phyloP scores from a whole-genome alignment of 805 yeast genomes.

The Metschnikowia koreensis region DNA sequence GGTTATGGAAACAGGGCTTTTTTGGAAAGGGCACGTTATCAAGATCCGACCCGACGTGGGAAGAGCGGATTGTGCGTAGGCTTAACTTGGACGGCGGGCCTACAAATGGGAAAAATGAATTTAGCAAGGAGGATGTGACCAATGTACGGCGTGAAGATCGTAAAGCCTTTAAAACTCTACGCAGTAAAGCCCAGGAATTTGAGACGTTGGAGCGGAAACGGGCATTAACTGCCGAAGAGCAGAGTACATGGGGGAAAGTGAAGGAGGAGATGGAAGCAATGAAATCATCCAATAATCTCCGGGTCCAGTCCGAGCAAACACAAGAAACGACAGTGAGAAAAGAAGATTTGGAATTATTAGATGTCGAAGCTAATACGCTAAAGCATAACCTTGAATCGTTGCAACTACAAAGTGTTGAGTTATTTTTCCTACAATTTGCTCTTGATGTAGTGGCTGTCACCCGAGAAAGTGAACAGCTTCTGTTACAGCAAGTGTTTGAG shows the following conservation, averaged over 20 bases:
- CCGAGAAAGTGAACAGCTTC: constrained; percentile 4
- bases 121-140: constrained; percentile 75
- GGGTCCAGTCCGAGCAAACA: neutral
- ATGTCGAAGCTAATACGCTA: constrained; percentile 15
- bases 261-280: constrained; percentile 11
- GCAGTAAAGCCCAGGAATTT: constrained; percentile 49
- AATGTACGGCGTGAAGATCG: constrained; percentile 69
- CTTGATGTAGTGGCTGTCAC: constrained; percentile 49
- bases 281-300: constrained; percentile 1
- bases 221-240: constrained; percentile 24
- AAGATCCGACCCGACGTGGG: constrained; percentile 93
- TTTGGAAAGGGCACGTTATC: constrained; percentile 91
- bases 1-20: constrained; percentile 82
- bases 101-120: constrained; percentile 6
- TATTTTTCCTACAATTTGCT: constrained; percentile 62
- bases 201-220: constrained; percentile 48
- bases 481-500: constrained; percentile 25
- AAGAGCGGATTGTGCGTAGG: constrained; percentile 51
- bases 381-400: constrained; percentile 42
- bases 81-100: constrained; percentile 37
- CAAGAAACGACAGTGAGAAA: neutral
- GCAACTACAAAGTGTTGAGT: constrained; percentile 76
- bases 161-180: constrained; percentile 62
- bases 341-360: constrained; percentile 15
- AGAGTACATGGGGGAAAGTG: constrained; percentile 20